phyloP scores from a whole-genome alignment of 768 basidiomycete species.

The Favolaschia claudopus region DNA sequence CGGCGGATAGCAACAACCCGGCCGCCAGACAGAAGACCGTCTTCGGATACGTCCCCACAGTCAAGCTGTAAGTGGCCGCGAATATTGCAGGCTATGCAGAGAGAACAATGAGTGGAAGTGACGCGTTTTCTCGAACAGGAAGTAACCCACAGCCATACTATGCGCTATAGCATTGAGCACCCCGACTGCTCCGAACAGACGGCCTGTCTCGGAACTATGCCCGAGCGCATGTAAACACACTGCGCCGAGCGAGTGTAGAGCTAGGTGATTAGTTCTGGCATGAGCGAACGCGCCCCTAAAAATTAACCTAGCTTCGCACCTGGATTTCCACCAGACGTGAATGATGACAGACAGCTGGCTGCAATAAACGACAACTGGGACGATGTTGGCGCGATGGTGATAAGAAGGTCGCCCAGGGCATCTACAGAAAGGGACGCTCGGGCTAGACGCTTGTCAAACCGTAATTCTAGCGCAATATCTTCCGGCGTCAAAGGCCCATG shows the following conservation, averaged over 20 bases:
- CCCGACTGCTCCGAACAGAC: slow-evolving; percentile 76
- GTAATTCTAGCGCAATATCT: slow-evolving; percentile 65
- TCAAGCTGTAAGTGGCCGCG: slow-evolving; percentile 68
- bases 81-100: slow-evolving; percentile 68
- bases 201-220: slow-evolving; percentile 56
- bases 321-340: slow-evolving; percentile 77
- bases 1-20: slow-evolving; percentile 57
- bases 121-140: neutral
- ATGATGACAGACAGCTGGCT: slow-evolving; percentile 67
- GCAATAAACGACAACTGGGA: slow-evolving; percentile 61
- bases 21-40: slow-evolving; percentile 72
- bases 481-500: slow-evolving; percentile 42
- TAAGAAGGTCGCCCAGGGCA: slow-evolving; percentile 66
- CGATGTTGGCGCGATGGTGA: slow-evolving; percentile 60
- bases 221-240: slow-evolving; percentile 68
- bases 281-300: no score
- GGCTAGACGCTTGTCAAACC: slow-evolving; percentile 74
- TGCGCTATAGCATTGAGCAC: slow-evolving; percentile 72
- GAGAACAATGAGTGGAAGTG: neutral
- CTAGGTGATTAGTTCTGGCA: no score
- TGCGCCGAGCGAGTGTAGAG: slow-evolving; percentile 71
- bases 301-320: no score
- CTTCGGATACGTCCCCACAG: slow-evolving; percentile 70
- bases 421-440: slow-evolving; percentile 73
- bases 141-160: slow-evolving; percentile 63